A percentile compares a stretch with the other conserved stretches of the same genome.
Conservation (phyloP, 768 basidiomycete genomes). For the Scleroderma citrinum region DNA sequence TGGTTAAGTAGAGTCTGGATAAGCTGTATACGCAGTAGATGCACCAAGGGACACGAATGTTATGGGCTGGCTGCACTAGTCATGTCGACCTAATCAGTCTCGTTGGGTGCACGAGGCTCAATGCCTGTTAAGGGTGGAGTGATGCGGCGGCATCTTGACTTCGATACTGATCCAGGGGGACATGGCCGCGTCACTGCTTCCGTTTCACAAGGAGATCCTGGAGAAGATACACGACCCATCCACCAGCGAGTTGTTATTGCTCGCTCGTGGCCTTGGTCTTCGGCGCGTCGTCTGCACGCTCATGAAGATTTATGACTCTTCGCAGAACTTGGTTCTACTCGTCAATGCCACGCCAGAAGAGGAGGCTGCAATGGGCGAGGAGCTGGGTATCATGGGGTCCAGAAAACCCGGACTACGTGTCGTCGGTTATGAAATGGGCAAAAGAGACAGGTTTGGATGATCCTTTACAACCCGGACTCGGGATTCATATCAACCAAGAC, state of each 20-base stretch:
- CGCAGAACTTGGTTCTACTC: slow-evolving; percentile 76
- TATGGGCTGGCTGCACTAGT: no score
- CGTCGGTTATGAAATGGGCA: slow-evolving; percentile 75
- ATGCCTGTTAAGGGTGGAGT: no score
- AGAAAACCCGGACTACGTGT: slow-evolving; percentile 78
- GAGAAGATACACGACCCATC: slow-evolving; percentile 69
- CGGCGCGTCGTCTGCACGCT: slow-evolving; percentile 79
- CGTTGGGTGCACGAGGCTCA: no score
- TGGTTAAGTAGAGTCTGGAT: no score
- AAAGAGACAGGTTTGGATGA: slow-evolving; percentile 66
- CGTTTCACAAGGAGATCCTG: slow-evolving; percentile 64
- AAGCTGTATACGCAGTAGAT: no score
- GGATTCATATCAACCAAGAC: slow-evolving; percentile 39
- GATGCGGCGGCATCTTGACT: no score
- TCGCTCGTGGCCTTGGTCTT: slow-evolving; percentile 89
- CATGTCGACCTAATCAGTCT: no score
- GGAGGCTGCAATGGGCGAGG: slow-evolving; percentile 87
- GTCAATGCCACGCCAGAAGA: slow-evolving; percentile 84
- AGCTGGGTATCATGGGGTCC: slow-evolving; percentile 89
- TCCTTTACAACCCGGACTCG: background rate
- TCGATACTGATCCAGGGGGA: no score
- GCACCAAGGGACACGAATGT: no score
- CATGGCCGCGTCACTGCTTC: slow-evolving; percentile 36
- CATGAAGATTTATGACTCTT: slow-evolving; percentile 88
- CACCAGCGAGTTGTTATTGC: slow-evolving; percentile 64